Evolutionary conservation across 1,139 yeast genomes (phyloP).

Genomic region (Geotrichum restrictum): DNA sequence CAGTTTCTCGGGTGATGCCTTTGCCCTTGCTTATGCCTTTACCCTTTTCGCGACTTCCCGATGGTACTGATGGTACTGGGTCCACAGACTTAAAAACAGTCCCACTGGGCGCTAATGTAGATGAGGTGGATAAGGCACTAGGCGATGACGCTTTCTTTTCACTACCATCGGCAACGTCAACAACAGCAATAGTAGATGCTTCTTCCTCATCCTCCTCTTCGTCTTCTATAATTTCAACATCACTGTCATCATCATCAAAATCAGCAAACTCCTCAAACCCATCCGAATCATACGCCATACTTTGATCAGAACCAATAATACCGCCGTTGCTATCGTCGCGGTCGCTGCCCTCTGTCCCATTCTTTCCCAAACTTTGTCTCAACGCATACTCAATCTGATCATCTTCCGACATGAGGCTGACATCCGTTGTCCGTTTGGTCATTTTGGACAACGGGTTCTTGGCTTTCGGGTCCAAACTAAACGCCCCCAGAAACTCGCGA

Average conservation of each 20-base stretch:
- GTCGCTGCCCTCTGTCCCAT: slow-evolving; percentile 32
- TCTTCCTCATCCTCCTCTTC: slow-evolving; percentile 18
- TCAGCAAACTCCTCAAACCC: slow-evolving; percentile 24
- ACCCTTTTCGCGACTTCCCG: no score
- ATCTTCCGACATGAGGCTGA: slow-evolving; percentile 60
- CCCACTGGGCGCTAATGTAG: no score
- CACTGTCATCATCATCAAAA: slow-evolving; percentile 13
- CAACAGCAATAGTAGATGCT: slow-evolving; percentile 25
- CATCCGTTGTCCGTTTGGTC: slow-evolving; percentile 29
- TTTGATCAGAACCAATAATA: no score
- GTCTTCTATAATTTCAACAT: neutral
- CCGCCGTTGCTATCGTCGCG: slow-evolving; percentile 27
- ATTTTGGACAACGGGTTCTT: slow-evolving; percentile 54
- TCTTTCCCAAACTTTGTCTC: slow-evolving; percentile 54
- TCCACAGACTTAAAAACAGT: no score
- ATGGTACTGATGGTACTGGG: no score
- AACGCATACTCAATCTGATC: slow-evolving; percentile 79
- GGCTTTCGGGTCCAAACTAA: slow-evolving; percentile 60
- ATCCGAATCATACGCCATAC: slow-evolving; percentile 22
- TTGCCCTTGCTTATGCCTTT: no score
- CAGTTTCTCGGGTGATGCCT: no score
- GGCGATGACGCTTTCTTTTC: no score
- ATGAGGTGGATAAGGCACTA: no score
- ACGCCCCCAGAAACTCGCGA: slow-evolving; percentile 47
- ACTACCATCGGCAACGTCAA: neutral